Evolutionary conservation across 1,284 basidiomycete genomes (phyloP), one percentile per base, ranked within the genome.

Genomic region (Binderoboletus segoi): DNA sequence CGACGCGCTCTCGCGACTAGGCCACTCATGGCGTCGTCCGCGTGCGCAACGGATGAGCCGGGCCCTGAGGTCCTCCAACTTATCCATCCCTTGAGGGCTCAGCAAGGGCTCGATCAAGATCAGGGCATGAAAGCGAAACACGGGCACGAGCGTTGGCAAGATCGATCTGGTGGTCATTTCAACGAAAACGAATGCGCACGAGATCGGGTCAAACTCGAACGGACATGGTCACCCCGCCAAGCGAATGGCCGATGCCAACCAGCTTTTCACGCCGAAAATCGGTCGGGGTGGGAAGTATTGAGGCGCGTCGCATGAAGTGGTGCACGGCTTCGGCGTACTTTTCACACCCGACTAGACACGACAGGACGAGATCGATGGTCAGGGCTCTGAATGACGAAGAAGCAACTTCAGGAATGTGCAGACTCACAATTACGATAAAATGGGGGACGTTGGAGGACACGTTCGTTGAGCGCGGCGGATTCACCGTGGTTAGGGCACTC

Each of bases 191-290:
- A 57, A 18, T 8, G 15, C 18, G 18, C 45, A 56, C 7, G 26
- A 6, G 20, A 43, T 30, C 18, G 5, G 8, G 13, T 44, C 42
- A 37, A 32, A 7, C 13, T 44, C 41, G 33, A 35, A 77, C 79
- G 57, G 62, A 85, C 84, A 85, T 79, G 28, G 80, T 74, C 56
- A 84, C 82, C 41, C 78, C 84, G n/a, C 85, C 84, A 28, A 86
- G 68, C 2, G 84, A 86, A 67, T 86, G 85, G 1, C 84, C 84
- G 21, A 86, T 77, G 6, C 84, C 84, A 33, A 85, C 73, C 8
- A 86, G 68, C 42, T 76, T 81, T 55, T 81, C 70, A 13, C 63
- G 65, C 33, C 63, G 62, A 67, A 85, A 85, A 56, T 84, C 74
- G 28, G 81, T 70, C 8, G 66, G 63, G 13, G 71, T 73, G 32